These are phyloP conservation scores for Aspergillus sp. DNA, from an alignment of 2,329 filamentous ascomycete genomes.

Conservation along the genomic window DNA sequence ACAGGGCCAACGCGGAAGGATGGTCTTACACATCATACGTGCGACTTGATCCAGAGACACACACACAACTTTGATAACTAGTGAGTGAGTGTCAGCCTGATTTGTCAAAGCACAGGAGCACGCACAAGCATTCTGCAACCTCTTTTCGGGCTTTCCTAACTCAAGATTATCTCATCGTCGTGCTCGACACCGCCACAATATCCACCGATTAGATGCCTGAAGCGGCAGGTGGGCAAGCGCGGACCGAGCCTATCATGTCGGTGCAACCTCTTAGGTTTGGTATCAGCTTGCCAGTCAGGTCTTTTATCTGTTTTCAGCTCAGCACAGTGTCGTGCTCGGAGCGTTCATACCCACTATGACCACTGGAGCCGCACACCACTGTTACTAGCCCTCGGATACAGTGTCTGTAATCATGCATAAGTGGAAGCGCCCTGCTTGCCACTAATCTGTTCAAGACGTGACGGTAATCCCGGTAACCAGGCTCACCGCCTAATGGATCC, in stretches of 20 bases:
- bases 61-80: background rate
- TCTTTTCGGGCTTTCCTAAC: background rate
- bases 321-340: background rate
- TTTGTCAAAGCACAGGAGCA: background rate
- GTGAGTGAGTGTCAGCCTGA: background rate
- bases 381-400: background rate
- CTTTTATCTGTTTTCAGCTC: slow-evolving; percentile 12
- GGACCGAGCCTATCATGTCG: background rate
- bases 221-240: slow-evolving; percentile 4
- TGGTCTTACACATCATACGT: background rate
- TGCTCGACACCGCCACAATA: slow-evolving; percentile 7
- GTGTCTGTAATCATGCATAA: background rate
- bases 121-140: background rate
- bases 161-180: slow-evolving; percentile 1
- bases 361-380: slow-evolving; percentile 5
- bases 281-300: background rate
- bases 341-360: slow-evolving; percentile 1
- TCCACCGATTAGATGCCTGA: background rate
- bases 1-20: background rate
- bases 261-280: background rate
- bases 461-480: background rate
- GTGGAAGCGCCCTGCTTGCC: background rate
- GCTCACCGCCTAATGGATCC: slow-evolving; percentile 4
- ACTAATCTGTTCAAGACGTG: background rate
- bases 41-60: background rate